Evolutionary conservation across 1,139 yeast genomes (phyloP), one percentile per base, ranked within the genome.

Genomic region (Pichia sp.): DNA sequence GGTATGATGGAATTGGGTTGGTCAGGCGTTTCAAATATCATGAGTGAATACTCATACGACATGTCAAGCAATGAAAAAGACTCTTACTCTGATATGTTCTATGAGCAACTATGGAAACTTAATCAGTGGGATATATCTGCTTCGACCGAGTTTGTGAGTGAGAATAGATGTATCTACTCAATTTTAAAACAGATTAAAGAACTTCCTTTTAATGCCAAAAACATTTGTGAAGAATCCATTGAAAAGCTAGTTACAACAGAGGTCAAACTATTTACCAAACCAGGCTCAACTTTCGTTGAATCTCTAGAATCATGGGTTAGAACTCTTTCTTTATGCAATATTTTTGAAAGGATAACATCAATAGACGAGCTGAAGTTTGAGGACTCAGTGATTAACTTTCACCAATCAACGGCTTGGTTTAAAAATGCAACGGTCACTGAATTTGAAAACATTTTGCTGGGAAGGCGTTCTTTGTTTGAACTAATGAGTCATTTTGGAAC

Each of bases 91-190:
- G 65, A 62, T 38, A 49, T 55, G n/a, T 43, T 59, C 12, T 77
- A 73, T 58, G 74, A 79, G 52, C 79, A 85, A 77, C 78, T 84
- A 0, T 88, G 95, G 95, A 85, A 85, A 64, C 69, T 88, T 42
- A 79, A 76, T 53, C 76, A 78, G 51, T 89, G 96, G 96, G 85
- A 84, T 55, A 56, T 85, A 5, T 87, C 93, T 0, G 62, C 64
- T 2, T 72, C 79, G 0, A 62, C 61, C 2, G 58, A 57, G 0
- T 66, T 77, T 0, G 48, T 51, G 0, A 67, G 69, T 3, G 77
- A 75, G 49, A 75, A 78, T 54, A 78, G 76, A 49, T 66, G 71
- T 6, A 70, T 80, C 12, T 86, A 81, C 63, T 73, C 72, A 17
- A 69, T 76, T 1, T 70, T 84, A 58, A 83, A 78, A 55, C 67